A percentile compares a stretch with the other conserved stretches of the same genome.
Conservation (phyloP, 352 stramenopile species). For the Phytophthora multivora region DNA sequence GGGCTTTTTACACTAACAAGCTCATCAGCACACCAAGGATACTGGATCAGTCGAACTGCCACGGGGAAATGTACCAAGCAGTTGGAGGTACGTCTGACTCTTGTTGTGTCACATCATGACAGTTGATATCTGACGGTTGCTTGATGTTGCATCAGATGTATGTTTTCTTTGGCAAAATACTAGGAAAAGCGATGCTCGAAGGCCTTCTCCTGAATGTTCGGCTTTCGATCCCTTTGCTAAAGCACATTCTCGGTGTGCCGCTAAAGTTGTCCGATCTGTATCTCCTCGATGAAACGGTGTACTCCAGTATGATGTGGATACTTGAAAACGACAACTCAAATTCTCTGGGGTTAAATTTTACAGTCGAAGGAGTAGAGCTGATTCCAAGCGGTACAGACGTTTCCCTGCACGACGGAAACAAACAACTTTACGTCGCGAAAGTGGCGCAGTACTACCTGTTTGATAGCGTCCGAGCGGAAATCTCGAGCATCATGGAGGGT, state of each 20-base stretch:
- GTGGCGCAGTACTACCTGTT: conserved; percentile 96
- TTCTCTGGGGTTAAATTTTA: conserved; percentile 68
- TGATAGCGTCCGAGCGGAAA: conserved; percentile 89
- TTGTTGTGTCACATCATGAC: background rate
- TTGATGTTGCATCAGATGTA: conserved; percentile 52
- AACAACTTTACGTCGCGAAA: conserved; percentile 92
- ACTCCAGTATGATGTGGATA: conserved; percentile 71
- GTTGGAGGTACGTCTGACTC: conserved; percentile 40
- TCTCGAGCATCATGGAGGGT: conserved; percentile 80
- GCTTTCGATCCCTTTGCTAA: conserved; percentile 65
- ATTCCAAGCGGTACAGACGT: conserved; percentile 63
- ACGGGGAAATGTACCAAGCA: conserved; percentile 31
- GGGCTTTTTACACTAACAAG: conserved; percentile 58
- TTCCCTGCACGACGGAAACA: conserved; percentile 94
- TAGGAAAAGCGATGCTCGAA: conserved; percentile 77
- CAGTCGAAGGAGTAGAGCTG: conserved; percentile 58
- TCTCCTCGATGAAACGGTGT: conserved; percentile 73
- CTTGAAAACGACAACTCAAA: conserved; percentile 59
- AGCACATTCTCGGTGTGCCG: conserved; percentile 68
- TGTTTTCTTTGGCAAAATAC: conserved; percentile 78
- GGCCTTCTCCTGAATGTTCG: conserved; percentile 72
- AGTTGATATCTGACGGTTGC: conserved; percentile 3
- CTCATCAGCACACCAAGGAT: conserved; percentile 52
- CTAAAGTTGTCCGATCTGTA: conserved; percentile 67
- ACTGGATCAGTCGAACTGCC: conserved; percentile 63